Conservation (phyloP, 2,329 filamentous ascomycete genomes). For the Zasmidium citrigriseum region DNA sequence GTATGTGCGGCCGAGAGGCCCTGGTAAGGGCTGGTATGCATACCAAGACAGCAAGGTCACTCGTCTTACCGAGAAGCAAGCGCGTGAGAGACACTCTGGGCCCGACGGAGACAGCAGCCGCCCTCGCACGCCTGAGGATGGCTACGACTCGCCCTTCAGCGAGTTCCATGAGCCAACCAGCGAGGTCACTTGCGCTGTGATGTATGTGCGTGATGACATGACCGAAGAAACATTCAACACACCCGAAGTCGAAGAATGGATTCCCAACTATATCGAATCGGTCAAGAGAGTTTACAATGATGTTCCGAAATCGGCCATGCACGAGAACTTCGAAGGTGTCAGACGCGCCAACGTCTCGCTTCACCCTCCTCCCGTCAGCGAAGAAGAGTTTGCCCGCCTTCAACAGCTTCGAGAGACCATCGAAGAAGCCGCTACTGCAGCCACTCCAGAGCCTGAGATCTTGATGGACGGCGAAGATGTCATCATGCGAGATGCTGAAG, state of each 20-base stretch:
- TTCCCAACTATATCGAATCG: constrained; percentile 1
- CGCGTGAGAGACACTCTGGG: constrained; percentile 42
- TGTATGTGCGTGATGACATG: constrained; percentile 28
- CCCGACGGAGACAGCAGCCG: constrained; percentile 2
- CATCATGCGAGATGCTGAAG: constrained; percentile 33
- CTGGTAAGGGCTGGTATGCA: constrained; percentile 58
- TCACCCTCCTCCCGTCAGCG: background rate
- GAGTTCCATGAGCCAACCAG: constrained; percentile 13
- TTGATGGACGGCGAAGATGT: constrained; percentile 43
- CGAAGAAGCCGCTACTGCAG: constrained; percentile 9
- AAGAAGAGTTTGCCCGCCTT: constrained; percentile 2
- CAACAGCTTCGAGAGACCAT: background rate
- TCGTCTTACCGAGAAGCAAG: constrained; percentile 58
- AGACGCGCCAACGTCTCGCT: background rate
- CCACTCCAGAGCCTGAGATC: constrained; percentile 33
- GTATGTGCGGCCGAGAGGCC: constrained; percentile 60
- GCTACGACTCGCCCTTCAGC: constrained; percentile 24
- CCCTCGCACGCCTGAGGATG: constrained; percentile 10
- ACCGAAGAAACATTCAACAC: constrained; percentile 15
- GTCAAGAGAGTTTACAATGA: background rate
- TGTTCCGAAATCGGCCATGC: constrained; percentile 13
- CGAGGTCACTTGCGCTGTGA: constrained; percentile 29
- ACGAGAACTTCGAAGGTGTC: constrained; percentile 12
- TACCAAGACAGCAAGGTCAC: constrained; percentile 56
- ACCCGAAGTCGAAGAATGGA: constrained; percentile 17